phyloP scores from a whole-genome alignment of 78 protist species.

The Planoprotostelium fungivorum region DNA sequence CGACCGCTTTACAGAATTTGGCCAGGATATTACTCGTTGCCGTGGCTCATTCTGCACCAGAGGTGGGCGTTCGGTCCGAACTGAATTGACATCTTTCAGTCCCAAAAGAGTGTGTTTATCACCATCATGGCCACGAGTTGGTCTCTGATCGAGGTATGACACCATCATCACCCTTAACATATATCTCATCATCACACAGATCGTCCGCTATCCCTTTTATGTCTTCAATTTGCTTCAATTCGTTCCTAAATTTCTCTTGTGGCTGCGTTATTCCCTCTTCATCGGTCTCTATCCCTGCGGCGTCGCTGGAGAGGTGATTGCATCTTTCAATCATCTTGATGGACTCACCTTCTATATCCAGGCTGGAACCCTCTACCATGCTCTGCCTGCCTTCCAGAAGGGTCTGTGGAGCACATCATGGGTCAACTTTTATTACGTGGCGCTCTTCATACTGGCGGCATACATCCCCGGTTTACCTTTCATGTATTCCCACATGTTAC shows the following conservation, averaged over 20 bases:
- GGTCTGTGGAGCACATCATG: too few species aligned
- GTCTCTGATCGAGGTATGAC: constrained; percentile 54
- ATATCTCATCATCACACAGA: too few species aligned
- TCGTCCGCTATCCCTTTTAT: constrained; percentile 66
- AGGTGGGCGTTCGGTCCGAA: too few species aligned
- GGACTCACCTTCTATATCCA: too few species aligned
- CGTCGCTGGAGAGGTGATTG: constrained; percentile 61
- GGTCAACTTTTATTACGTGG: constrained; percentile 6
- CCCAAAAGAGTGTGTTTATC: constrained; percentile 5
- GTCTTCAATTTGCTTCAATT: constrained; percentile 26
- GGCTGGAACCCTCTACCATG: too few species aligned
- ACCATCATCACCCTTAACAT: too few species aligned
- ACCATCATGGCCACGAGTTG: constrained; percentile 41
- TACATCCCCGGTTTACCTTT: constrained; percentile 64
- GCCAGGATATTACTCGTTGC: constrained; percentile 54
- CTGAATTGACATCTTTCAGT: too few species aligned
- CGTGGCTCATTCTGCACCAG: constrained; percentile 20
- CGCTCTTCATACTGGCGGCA: constrained; percentile 8
- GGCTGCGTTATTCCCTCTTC: constrained; percentile 65
- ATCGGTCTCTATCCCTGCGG: constrained; percentile 54
- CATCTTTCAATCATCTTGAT: too few species aligned
- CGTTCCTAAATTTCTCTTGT: constrained; percentile 51
- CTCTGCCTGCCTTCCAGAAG: too few species aligned
- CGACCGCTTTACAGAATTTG: constrained; percentile 60
- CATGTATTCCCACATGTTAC: constrained; percentile 59